These are phyloP conservation scores for Microdochium trichocladiopsis DNA, from an alignment of 2,329 filamentous ascomycete genomes.

Conservation along the genomic window DNA sequence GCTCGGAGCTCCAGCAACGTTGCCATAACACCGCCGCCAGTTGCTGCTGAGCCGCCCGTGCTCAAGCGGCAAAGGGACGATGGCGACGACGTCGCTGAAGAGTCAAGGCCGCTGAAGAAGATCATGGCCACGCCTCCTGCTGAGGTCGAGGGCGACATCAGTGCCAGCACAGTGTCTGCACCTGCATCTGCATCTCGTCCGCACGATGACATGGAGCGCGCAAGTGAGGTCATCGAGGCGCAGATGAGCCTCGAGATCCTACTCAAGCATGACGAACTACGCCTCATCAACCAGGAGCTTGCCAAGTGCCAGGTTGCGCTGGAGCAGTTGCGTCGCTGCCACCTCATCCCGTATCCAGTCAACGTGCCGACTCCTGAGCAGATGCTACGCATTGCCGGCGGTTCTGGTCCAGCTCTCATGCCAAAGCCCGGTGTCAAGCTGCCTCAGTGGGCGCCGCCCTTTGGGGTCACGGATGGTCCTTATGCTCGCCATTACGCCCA, in stretches of 20 bases:
- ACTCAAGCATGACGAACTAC: constrained; percentile 88
- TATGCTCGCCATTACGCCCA: constrained; percentile 92
- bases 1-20: constrained; percentile 22
- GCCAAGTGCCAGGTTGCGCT: constrained; percentile 91
- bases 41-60: constrained; percentile 15
- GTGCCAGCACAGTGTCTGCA: neutral
- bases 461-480: constrained; percentile 85
- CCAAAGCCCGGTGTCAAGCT: constrained; percentile 54
- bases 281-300: constrained; percentile 90
- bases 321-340: constrained; percentile 88
- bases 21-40: constrained; percentile 20
- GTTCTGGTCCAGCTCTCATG: constrained; percentile 65
- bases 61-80: constrained; percentile 36
- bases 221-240: constrained; percentile 70
- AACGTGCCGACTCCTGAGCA: constrained; percentile 58
- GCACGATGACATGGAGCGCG: constrained; percentile 35
- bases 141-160: constrained; percentile 8
- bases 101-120: constrained; percentile 22
- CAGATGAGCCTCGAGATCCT: constrained; percentile 89
- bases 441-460: constrained; percentile 76
- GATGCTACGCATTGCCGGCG: constrained; percentile 65
- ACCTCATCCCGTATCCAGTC: constrained; percentile 83
- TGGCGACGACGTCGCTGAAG: constrained; percentile 16
- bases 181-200: constrained; percentile 4
- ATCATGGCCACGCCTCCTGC: constrained; percentile 10